A percentile compares a stretch with the other conserved stretches of the same genome.
phyloP scores from a whole-genome alignment of 129 eudicot species.

The Helianthus annuus region HanXRQr2.0-SUNRISE NC_035434.2:170781213-170781712 shows the following conservation, averaged over 20 bases:
- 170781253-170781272: slow-evolving; percentile 90
- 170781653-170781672: too few relatives aligned
- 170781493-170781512: too few relatives aligned
- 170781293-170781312: slow-evolving; percentile 93
- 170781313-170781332: slow-evolving; percentile 92
- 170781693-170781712: too few relatives aligned
- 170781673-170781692: too few relatives aligned
- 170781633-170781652: too few relatives aligned
- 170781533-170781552: too few relatives aligned
- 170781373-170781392: slow-evolving; percentile 95
- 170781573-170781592: too few relatives aligned
- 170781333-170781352: slow-evolving; percentile 86
- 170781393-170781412: slow-evolving; percentile 94
- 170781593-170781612: too few relatives aligned
- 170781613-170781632: too few relatives aligned
- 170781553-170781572: too few relatives aligned
- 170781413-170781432: slow-evolving; percentile 90
- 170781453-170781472: background rate
- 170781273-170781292: slow-evolving; percentile 90
- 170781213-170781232: slow-evolving; percentile 97
- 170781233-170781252: slow-evolving; percentile 97
- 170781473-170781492: too few relatives aligned
- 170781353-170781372: slow-evolving; percentile 96
- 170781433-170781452: background rate
- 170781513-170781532: too few relatives aligned